These are phyloP conservation scores for Diplotaxis tenuifolia DNA, from an alignment of 345 rosid genomes.

Conservation along the genomic window DNA sequence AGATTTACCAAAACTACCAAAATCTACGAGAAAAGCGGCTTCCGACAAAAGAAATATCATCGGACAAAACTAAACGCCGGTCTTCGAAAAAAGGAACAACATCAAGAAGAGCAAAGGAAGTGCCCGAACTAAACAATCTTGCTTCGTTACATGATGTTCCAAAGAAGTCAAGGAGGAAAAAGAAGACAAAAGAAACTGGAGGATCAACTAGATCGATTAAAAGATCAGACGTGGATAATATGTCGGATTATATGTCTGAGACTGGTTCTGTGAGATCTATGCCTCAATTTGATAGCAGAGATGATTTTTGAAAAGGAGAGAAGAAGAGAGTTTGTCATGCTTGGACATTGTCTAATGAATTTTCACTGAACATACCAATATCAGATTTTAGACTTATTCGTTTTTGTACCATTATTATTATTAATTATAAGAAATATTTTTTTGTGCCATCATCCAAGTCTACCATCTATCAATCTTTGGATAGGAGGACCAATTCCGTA, in stretches of 20 bases:
- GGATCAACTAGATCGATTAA: slow-evolving; percentile 45
- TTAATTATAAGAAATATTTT: neutral
- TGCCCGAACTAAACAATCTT: slow-evolving; percentile 2
- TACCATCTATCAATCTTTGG: neutral
- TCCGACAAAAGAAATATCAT: slow-evolving; percentile 42
- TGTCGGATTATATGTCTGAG: slow-evolving; percentile 41
- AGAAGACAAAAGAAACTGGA: slow-evolving; percentile 50
- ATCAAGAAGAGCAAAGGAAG: slow-evolving; percentile 28
- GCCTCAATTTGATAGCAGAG: slow-evolving; percentile 25
- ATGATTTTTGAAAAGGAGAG: slow-evolving; percentile 26
- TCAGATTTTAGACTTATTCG: slow-evolving; percentile 1
- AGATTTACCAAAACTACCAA: slow-evolving; percentile 34
- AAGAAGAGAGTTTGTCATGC: neutral
- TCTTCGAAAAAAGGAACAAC: slow-evolving; percentile 40
- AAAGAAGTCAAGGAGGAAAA: slow-evolving; percentile 51
- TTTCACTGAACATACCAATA: slow-evolving; percentile 10
- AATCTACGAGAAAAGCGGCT: slow-evolving; percentile 29
- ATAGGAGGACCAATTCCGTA: neutral
- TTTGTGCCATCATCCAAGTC: neutral
- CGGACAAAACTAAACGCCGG: slow-evolving; percentile 51
- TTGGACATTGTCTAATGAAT: neutral
- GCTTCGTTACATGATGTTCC: slow-evolving; percentile 35
- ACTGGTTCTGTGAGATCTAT: slow-evolving; percentile 38
- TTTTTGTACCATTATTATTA: neutral
- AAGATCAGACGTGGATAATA: slow-evolving; percentile 32